Evolutionary conservation across 495 filamentous ascomycete species (phyloP), one percentile per base, ranked within the genome.

Genomic region (Lophiostoma macrostomum): DNA sequence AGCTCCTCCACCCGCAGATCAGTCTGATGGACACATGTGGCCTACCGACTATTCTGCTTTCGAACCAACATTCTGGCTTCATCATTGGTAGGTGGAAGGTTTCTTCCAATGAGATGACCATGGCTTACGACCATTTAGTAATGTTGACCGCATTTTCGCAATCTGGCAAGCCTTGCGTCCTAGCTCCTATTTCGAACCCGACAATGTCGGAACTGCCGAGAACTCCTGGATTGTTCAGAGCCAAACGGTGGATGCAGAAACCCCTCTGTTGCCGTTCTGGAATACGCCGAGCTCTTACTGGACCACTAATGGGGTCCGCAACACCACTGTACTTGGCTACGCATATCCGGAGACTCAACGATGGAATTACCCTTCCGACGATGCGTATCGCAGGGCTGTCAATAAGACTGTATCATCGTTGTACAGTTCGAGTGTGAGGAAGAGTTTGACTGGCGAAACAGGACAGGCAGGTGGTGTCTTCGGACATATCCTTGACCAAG

Each of bases 121-220:
- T n/a, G n/a, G 73, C 35, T 75, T 76, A 66, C 65, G 73, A 27
- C 64, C 73, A 51, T 69, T 73, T 60, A 67, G 64, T 49, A 77
- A 79, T 46, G 59, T 77, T 34, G 76, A 78, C 64, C 72, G 74
- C 14, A 64, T 77, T 23, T 51, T 73, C 19, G 72, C 73, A 3
- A 61, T 78, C 41, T 77, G 68, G 71, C 64, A 73, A 35, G 65
- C 65, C 0, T 57, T 72, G 24, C 49, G 73, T 38, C 69, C 65
- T 44, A 50, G 64, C 6, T 36, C 54, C 5, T 46, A 51, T 16
- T 51, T 72, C 31, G 66, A 69, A 32, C 63, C 53, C 0, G 35
- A 51, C 3, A 50, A 54, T 5, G 59, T 54, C 16, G 49, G 11
- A 0, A 64, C 57, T 0, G 39, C 22, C 32, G 71, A 70, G 16